Evolutionary conservation across 768 basidiomycete species (phyloP).

Genomic region (Naganishia antarctica): DNA sequence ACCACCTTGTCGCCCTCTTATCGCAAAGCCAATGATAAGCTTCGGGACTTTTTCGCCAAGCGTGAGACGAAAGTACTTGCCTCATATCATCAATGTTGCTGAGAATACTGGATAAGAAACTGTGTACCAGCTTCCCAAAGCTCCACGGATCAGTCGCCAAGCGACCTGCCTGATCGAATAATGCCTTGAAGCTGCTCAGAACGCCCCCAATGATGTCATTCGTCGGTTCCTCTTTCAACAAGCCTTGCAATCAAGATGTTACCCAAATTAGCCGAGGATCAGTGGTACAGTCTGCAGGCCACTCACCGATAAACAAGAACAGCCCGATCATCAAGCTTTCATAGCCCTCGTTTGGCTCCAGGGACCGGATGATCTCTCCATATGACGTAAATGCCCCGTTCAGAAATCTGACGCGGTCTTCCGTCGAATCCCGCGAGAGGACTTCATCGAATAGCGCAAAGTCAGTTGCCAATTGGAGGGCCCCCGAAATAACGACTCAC

Average conservation of each 20-base stretch:
- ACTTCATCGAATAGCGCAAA: constrained; percentile 35
- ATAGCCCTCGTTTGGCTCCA: constrained; percentile 60
- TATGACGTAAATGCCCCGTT: constrained; percentile 62
- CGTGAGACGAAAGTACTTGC: constrained; percentile 53
- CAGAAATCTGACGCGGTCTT: constrained; percentile 64
- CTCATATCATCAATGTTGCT: constrained; percentile 87
- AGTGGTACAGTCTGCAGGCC: neutral
- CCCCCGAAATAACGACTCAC: neutral
- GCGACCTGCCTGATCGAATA: constrained; percentile 55
- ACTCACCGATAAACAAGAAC: constrained; percentile 8
- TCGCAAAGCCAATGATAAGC: constrained; percentile 21
- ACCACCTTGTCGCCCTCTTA: constrained; percentile 73
- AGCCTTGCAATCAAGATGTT: too few species aligned
- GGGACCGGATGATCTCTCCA: constrained; percentile 58
- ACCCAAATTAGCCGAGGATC: too few species aligned
- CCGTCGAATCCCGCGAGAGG: constrained; percentile 53
- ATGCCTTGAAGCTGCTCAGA: constrained; percentile 68
- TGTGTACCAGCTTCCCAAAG: constrained; percentile 61
- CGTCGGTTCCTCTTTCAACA: constrained; percentile 79
- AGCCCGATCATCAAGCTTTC: constrained; percentile 60
- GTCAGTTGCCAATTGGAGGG: neutral
- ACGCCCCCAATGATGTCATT: constrained; percentile 71
- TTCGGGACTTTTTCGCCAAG: too few species aligned
- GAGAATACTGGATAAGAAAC: constrained; percentile 76
- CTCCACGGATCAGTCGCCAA: constrained; percentile 52